Conservation (phyloP, 73 alveolate genomes). For the Paramecium tetraurelia region DNA sequence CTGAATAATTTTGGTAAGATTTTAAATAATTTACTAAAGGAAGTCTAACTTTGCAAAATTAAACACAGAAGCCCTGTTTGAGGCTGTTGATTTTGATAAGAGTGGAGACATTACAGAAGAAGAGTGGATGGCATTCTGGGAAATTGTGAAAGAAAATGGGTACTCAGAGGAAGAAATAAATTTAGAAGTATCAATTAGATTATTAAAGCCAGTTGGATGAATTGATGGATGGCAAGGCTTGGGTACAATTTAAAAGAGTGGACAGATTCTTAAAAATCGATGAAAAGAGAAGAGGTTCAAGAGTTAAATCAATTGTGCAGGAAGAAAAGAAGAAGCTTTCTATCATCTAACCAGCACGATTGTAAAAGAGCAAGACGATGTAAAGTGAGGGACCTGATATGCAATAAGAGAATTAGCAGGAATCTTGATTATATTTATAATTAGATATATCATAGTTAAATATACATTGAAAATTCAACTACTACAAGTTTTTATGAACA, state of each 20-base stretch:
- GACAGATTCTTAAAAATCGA: constrained; percentile 53
- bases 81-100: constrained; percentile 65
- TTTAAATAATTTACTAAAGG: neutral
- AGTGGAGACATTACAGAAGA: constrained; percentile 63
- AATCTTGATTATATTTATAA: constrained; percentile 12
- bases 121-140: constrained; percentile 67
- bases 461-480: neutral
- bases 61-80: constrained; percentile 60
- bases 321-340: constrained; percentile 52
- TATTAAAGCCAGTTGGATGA: constrained; percentile 35
- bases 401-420: neutral
- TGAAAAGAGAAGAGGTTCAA: constrained; percentile 35
- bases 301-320: constrained; percentile 37
- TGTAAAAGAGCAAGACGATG: constrained; percentile 27
- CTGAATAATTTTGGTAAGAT: constrained; percentile 52
- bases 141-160: constrained; percentile 46
- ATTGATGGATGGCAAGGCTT: constrained; percentile 58
- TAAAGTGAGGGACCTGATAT: neutral
- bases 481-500: neutral
- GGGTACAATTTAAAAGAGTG: constrained; percentile 61
- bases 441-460: constrained; percentile 16
- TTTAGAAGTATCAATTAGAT: constrained; percentile 36
- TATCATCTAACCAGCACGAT: neutral
- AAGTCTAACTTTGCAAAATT: constrained; percentile 60
- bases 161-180: constrained; percentile 61